phyloP scores from a whole-genome alignment of 2,329 filamentous ascomycete genomes.

The Colletotrichum phormii region DNA sequence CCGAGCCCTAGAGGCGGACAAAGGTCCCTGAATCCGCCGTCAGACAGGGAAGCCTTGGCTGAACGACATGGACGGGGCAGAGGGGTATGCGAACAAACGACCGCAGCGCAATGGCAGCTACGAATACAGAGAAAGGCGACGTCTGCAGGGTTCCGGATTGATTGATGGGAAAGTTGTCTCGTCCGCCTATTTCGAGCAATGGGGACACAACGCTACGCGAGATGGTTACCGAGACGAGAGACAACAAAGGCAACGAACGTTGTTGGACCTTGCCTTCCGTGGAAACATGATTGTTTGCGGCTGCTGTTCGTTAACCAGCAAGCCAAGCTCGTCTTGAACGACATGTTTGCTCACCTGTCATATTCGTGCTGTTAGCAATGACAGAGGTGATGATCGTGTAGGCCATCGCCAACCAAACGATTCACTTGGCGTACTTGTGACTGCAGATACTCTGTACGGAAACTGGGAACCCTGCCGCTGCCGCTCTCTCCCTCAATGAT shows the following conservation, averaged over 20 bases:
- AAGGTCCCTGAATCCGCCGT: constrained; percentile 19
- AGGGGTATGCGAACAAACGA: constrained; percentile 11
- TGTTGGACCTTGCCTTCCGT: background rate
- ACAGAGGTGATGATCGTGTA: background rate
- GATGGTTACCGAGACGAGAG: constrained; percentile 21
- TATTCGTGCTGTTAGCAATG: background rate
- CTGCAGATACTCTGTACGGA: background rate
- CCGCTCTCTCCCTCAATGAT: background rate
- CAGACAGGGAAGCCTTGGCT: constrained; percentile 20
- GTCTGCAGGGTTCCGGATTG: constrained; percentile 25
- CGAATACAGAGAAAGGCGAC: background rate
- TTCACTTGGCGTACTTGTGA: constrained; percentile 10
- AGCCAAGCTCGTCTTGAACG: background rate
- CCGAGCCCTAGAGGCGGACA: constrained; percentile 22
- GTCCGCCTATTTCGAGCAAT: constrained; percentile 21
- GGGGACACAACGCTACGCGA: constrained; percentile 23
- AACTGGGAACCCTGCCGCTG: background rate
- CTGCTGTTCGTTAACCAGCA: background rate
- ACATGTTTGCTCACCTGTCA: background rate
- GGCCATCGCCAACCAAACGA: constrained; percentile 20
- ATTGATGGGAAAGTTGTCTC: constrained; percentile 28
- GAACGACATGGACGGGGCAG: background rate
- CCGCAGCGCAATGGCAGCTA: background rate
- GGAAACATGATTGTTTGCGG: constrained; percentile 6
- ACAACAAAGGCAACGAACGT: constrained; percentile 7